Base-by-base conservation (phyloP, 352 stramenopile genomes). In the Sclerospora graminicola region DNA sequence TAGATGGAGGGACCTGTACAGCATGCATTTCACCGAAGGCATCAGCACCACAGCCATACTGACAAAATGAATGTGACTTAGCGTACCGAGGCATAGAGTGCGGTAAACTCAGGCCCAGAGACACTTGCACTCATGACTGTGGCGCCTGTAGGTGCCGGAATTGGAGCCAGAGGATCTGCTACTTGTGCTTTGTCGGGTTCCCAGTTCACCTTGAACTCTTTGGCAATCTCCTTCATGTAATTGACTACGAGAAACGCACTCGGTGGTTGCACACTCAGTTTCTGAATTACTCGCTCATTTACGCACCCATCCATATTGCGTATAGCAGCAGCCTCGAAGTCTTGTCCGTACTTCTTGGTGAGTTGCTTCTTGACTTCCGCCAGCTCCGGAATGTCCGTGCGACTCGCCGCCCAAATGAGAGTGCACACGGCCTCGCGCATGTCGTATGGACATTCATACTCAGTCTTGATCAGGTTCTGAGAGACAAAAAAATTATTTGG, bases 151-250 rank as follows among this genome's bases (percentile, higher is more conserved):
- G 94, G 91, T 23, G 89, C 85, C 21, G 80, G 74, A 60, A 96
- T 97, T 8, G 89, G 84, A 24, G 78, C 79, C 5, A 93, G 54
- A 13, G 78, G 77, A 45, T 95, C 78, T 5, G 67, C 51, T 48
- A 95, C 81, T 41, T 68, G 60, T 0, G 59, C 45, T 51, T 94
- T 76, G 11, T 86, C 68, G 3, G 87, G 87, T 21, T 93, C 87
- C 89, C 92, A 98, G 34, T 94, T 61, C n/a, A 98, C 84, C 9
- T 95, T 84, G 57, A 94, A 95, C 53, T 97, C 82, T 46, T 97
- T 95, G 5, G 89, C 88, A 58, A 97, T 97, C 52, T 94, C 86
- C 35, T 97, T 96, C 69, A 98, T 84, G 71, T 98, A 98, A 16
- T 92, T 96, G 20, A 97, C 82, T 14, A 97, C 92, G 7, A 97